phyloP scores from a whole-genome alignment of 371 early-diverging fungal genomes.

The Cladochytrium tenue region DNA sequence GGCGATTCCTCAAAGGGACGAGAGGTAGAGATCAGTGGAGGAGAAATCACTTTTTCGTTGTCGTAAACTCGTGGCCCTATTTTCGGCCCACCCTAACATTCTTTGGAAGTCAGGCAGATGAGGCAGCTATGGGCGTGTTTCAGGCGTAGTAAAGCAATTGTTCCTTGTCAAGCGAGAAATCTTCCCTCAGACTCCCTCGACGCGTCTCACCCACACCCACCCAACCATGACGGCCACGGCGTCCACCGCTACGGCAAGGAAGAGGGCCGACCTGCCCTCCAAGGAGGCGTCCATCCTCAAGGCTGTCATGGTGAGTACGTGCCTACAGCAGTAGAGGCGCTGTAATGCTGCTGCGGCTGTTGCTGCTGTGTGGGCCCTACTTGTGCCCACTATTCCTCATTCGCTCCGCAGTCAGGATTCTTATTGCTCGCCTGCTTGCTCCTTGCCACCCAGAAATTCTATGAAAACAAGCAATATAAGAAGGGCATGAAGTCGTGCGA shows the following conservation, averaged over 20 bases:
- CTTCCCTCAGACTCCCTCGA: too few species aligned
- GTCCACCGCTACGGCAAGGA: background rate
- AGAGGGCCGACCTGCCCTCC: constrained; percentile 57
- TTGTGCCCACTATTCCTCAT: background rate
- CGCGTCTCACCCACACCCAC: too few species aligned
- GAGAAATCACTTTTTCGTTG: too few species aligned
- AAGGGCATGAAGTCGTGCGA: constrained; percentile 90
- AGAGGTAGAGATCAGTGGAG: too few species aligned
- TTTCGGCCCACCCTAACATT: too few species aligned
- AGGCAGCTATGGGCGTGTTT: too few species aligned
- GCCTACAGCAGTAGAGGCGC: background rate
- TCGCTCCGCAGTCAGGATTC: background rate
- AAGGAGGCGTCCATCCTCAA: constrained; percentile 78
- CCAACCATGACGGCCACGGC: too few species aligned
- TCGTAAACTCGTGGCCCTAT: too few species aligned
- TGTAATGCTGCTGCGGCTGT: background rate
- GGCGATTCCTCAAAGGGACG: too few species aligned
- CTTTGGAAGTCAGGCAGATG: too few species aligned
- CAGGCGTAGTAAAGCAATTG: too few species aligned
- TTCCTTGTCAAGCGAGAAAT: too few species aligned
- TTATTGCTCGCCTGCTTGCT: background rate
- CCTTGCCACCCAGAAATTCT: constrained; percentile 70
- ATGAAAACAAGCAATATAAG: constrained; percentile 93
- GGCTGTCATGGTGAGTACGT: constrained; percentile 65
- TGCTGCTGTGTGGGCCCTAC: background rate